Evolutionary conservation across 139 green algal species (phyloP), one percentile per base, ranked within the genome.

Genomic region (Volvox reticuliferus): DNA sequence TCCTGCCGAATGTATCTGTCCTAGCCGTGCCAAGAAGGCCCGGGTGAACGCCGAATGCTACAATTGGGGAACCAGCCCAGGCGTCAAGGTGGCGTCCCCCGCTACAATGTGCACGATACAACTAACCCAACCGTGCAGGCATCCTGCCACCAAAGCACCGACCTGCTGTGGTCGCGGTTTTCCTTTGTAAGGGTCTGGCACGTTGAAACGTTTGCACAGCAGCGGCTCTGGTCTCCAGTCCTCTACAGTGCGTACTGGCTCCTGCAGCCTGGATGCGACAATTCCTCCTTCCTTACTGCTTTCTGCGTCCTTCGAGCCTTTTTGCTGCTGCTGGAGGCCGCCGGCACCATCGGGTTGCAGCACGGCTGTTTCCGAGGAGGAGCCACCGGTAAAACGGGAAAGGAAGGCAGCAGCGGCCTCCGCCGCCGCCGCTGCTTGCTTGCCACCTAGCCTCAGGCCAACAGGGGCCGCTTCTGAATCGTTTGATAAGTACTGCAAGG

Each of bases 141-240:
- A 73, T 24, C 65, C 65, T 12, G 65, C 65, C 65, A 2, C 21
- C 65, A 24, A 73, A 28, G 2, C 65, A 73, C 21, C 2, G 61
- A 81, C 88, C 79, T 91, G 85, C 62, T 90, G 22, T 20, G 86
- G 86, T 28, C n/a, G 22, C 12, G 92, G 36, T 28, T 91, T 90
- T 22, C 88, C 93, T 36, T 94, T 92, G 79, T 97, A 99, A 0
- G 98, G 98, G 90, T 99, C 97, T 0, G 94, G 92, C 69, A 99
- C 95, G 33, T 98, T 97, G 84, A 99, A 98, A 0, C 98, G 94
- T 93, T 97, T 98, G 95, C 98, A 99, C 87, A 99, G 95, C 90
- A 99, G 93, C 13, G 97, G 94, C 68, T 91, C 93, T 18, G 98
- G 98, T 61, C 96, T 83, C 98, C 98, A 99, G 36, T 99, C 96